Evolutionary conservation across 2,329 filamentous ascomycete species (phyloP), one percentile per base, ranked within the genome.

Genomic region (Trichoderma sp.): DNA sequence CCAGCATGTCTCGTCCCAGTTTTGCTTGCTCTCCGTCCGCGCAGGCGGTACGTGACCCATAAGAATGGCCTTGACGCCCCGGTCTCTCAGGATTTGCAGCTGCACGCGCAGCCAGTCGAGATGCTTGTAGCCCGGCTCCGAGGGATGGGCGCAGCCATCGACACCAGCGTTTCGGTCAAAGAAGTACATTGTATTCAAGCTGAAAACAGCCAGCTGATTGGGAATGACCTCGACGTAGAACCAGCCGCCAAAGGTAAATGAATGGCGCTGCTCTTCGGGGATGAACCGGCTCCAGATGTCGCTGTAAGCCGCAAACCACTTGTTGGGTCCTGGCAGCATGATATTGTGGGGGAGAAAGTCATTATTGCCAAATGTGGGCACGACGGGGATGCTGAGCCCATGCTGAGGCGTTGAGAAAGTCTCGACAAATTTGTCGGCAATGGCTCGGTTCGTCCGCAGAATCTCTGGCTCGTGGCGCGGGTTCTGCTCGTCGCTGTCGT

Each of bases 341-440:
- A 98, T 96, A 76, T 99, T 99, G 82, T 99, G 96, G 1, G 96
- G 96, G 70, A 97, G 88, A 70, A 99, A 94, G 76, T 99, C 96
- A 80, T 99, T 99, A 82, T 99, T 99, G 71, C 96, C 96, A 74
- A 97, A 90, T 0, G 91, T 97, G 0, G 96, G 94, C 24, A 99
- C 85, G 35, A 98, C 88, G 4, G 96, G 95, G 4, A 98, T 86
- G 14, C 85, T 80, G 70, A 94, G 86, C 49, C 72, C 72, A 69
- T 88, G 87, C 66, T 87, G 83, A 40, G 83, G 82, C n/a, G 83
- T 84, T 53, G 86, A 83, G 47, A 97, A 97, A 11, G 92, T 85
- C 24, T 94, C 87, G 58, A 86, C 81, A 79, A 98, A 93, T 78
- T 93, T 93, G 74, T 89, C 81, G 60, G 94, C 90, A 72, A 97